Evolutionary conservation across 2,329 filamentous ascomycete genomes (phyloP).

Genomic region (Dactylellina haptotyla): DNA sequence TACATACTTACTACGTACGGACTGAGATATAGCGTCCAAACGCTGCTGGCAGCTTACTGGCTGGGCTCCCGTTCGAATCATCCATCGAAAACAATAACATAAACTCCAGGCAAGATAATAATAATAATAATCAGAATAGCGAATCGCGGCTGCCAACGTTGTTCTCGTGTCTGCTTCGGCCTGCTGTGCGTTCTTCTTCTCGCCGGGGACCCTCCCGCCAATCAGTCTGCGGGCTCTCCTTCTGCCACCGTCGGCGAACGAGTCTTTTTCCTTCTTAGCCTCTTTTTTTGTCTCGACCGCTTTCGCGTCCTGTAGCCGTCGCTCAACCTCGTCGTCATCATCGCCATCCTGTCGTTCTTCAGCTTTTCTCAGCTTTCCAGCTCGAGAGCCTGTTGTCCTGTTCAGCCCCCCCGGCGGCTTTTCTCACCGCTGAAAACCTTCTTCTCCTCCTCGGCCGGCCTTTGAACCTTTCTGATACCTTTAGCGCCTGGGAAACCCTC

Average conservation of each 20-base stretch:
- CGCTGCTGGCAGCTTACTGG: slow-evolving; percentile 52
- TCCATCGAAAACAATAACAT: too few relatives aligned
- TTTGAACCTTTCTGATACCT: slow-evolving; percentile 21
- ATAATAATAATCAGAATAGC: neutral
- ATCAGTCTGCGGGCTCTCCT: neutral
- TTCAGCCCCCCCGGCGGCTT: neutral
- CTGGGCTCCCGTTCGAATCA: slow-evolving; percentile 49
- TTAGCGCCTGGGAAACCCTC: slow-evolving; percentile 41
- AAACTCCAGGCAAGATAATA: too few relatives aligned
- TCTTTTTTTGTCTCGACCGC: slow-evolving; percentile 40
- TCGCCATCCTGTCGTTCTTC: neutral
- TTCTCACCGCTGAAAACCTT: neutral
- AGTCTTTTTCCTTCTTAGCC: too few relatives aligned
- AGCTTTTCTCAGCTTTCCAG: neutral
- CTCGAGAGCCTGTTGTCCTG: too few relatives aligned
- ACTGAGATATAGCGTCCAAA: too few relatives aligned
- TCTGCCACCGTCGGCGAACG: too few relatives aligned
- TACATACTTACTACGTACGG: too few relatives aligned
- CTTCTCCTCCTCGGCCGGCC: neutral
- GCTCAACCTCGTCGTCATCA: neutral
- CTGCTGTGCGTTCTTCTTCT: neutral
- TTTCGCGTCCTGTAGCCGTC: slow-evolving; percentile 29
- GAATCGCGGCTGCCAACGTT: slow-evolving; percentile 49
- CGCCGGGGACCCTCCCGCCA: neutral
- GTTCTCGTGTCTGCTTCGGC: neutral